Evolutionary conservation across 2,329 filamentous ascomycete genomes (phyloP), one percentile per base, ranked within the genome.

Genomic region (Aspergillus pseudonomiae): DNA sequence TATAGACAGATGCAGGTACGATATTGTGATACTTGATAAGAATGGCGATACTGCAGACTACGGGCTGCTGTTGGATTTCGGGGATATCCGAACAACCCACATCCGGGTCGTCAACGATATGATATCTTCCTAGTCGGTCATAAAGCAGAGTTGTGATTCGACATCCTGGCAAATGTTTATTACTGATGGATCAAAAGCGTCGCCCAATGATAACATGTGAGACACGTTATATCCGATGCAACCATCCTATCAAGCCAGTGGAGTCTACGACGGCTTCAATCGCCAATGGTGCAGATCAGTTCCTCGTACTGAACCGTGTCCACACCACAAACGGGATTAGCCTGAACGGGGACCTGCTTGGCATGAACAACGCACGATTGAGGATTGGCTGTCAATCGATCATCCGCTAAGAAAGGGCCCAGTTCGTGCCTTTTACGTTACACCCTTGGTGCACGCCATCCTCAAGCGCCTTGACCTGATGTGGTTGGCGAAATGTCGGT

Each of bases 221-320:
- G 63, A 66, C 65, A 64, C 57, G 61, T 55, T 48, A 59, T 48
- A 28, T 50, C 52, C 57, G 52, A 66, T 66, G 63, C 65, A 66
- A 66, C 65, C 63, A 61, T 61, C 59, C 61, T 66, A 66, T 66
- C 65, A 63, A 48, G 28, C 26, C 57, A 24, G 65, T 57, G 63
- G 64, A 52, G 61, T 59, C 36, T 24, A 24, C 10, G 36, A 54
- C 57, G 45, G 24, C 16, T 12, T 58, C 53, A 59, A 34, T 39
- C 50, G 55, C 60, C 60, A 62, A 48, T 59, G 36, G 41, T 55
- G 45, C 58, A 32, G 39, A 50, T 60, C 52, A 43, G 52, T 39
- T 57, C 46, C 59, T 62, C 34, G 39, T 52, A 55, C 56, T 59
- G 59, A 57, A 53, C 57, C 56, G 52, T 21, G 24, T 39, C 32